Evolutionary conservation across 176 grass and related monocot species (phyloP).

Genomic region (Hordeum marinum): DNA sequence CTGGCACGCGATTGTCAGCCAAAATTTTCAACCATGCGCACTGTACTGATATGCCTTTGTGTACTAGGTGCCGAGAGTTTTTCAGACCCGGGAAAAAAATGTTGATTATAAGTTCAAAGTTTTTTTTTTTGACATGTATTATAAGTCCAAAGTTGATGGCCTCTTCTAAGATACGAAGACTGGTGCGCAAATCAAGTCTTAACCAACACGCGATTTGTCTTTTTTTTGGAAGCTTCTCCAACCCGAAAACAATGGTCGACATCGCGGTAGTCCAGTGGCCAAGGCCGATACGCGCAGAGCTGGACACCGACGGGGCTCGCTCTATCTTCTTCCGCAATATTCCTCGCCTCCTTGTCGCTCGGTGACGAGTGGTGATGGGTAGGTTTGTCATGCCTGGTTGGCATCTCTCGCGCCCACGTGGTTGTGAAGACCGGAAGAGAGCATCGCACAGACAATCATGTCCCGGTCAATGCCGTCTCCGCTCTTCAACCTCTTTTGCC

Average conservation of each 20-base stretch:
- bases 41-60: neutral
- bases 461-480: constrained; percentile 31
- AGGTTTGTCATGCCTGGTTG: neutral
- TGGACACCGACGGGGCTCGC: neutral
- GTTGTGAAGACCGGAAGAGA: neutral
- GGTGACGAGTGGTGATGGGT: neutral
- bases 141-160: neutral
- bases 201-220: neutral
- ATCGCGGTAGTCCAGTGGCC: neutral
- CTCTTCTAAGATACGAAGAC: neutral
- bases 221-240: neutral
- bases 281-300: neutral
- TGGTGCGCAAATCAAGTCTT: too few species aligned
- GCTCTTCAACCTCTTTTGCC: neutral
- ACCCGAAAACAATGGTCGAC: neutral
- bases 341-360: neutral
- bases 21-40: neutral
- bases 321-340: neutral
- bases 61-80: neutral
- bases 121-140: too few species aligned
- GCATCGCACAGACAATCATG: neutral
- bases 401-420: constrained; percentile 9
- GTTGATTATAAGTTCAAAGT: neutral
- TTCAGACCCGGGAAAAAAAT: neutral
- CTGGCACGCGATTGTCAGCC: neutral